phyloP scores from a whole-genome alignment of 257 asterid genomes.

The Asclepias syriaca region DNA sequence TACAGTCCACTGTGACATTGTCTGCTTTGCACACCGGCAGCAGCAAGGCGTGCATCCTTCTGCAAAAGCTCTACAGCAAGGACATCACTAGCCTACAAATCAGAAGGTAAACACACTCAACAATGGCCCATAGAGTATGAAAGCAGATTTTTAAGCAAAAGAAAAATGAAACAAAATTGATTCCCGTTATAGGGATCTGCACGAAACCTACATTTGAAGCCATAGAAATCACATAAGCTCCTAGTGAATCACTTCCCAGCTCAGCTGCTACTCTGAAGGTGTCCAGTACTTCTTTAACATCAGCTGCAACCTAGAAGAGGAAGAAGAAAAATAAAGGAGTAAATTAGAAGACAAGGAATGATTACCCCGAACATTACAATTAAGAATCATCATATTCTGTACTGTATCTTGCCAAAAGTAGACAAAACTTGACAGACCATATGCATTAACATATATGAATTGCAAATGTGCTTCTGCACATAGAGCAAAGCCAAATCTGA shows the following conservation, averaged over 20 bases:
- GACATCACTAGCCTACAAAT: constrained; percentile 95
- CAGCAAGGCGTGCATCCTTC: constrained; percentile 87
- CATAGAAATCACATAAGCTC: constrained; percentile 99
- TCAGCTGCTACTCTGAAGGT: constrained; percentile 95
- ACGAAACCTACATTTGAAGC: constrained; percentile 66
- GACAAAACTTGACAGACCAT: not conserved
- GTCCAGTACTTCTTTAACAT: constrained; percentile 88
- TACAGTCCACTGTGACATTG: constrained; percentile 87
- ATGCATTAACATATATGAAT: not conserved
- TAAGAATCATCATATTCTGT: not conserved
- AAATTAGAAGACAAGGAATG: not conserved
- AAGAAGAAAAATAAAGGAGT: not conserved
- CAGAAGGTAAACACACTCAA: constrained; percentile 8
- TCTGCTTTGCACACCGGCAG: constrained; percentile 71
- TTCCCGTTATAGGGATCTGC: not conserved
- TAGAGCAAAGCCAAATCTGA: not conserved
- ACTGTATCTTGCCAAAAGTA: not conserved
- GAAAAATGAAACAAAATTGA: not conserved
- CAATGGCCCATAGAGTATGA: not conserved
- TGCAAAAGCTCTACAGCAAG: constrained; percentile 97
- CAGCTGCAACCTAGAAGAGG: constrained; percentile 57
- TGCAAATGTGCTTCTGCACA: not conserved
- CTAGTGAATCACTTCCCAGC: constrained; percentile 87
- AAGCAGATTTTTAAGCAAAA: not conserved
- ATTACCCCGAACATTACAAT: not conserved